Base-by-base conservation (phyloP, 495 filamentous ascomycete species). In the Poronia punctata region DNA sequence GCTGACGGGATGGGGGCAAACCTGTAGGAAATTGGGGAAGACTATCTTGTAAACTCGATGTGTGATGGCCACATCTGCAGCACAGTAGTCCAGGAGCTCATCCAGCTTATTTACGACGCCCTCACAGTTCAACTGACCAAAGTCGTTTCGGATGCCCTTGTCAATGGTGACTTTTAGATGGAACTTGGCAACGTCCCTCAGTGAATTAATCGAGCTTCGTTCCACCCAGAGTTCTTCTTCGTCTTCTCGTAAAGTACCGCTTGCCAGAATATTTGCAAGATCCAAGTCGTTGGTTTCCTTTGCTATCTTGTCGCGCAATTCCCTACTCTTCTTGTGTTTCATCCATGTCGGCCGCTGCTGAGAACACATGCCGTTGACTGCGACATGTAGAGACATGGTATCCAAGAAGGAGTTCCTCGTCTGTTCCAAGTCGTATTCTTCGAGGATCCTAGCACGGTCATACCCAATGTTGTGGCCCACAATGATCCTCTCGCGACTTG, bases 311-410 rank as follows among this genome's bases (percentile, higher is more conserved):
- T 95, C 88, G 27, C 86, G 69, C 32, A 94, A 52, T 48, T 95
- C 89, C 49, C 81, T 77, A 46, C 80, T 83, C 56, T 99, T 99
- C 52, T 85, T 83, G 53, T 93, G 84, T 48, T 88, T 92, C 80
- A 94, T 84, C 92, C 92, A 99, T 1, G 86, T 92, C 7, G 92
- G 92, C 35, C 92, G 75, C 60, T 99, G 92, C 39, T 83, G 83
- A 7, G 92, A 96, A 57, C 92, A 99, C 92, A 99, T 99, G 21
- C 92, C 92, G 53, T 99, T 99, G 7, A 95, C 89, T 9, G 92
- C 92, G 6, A 96, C 89, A 57, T 99, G 92, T 35, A 99, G 70
- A 7, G 88, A 95, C 92, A 99, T 99, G 2, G 92, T 99, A 66
- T 99, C 92, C 18, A 99, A 59, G 53, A 95, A 99, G 28, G 77